Percentiles rank a stretch among this genome's conserved stretches.
phyloP scores from a whole-genome alignment of 2,329 filamentous ascomycete species.

The Karstenula rhodostoma region DNA sequence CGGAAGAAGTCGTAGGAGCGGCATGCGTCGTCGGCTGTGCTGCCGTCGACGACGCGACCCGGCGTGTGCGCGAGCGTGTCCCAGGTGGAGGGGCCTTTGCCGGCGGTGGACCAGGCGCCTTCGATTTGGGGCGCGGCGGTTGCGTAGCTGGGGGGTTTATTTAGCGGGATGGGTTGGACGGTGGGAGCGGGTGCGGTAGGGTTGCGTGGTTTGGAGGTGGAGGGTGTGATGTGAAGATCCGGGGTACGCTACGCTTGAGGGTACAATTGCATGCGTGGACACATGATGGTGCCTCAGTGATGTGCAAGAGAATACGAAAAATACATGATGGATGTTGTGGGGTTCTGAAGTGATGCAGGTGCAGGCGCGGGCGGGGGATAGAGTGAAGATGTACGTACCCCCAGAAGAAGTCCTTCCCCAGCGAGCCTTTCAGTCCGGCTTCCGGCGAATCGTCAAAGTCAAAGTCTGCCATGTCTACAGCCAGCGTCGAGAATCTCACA shows the following conservation, averaged over 20 bases:
- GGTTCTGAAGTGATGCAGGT: no score
- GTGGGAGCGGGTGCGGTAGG: no score
- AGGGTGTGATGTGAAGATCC: no score
- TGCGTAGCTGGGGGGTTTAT: slow-evolving; percentile 35
- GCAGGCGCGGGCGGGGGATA: no score
- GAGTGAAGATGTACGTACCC: no score
- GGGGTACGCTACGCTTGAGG: no score
- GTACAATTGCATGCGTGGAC: no score
- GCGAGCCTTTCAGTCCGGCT: slow-evolving; percentile 20
- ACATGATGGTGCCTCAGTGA: no score
- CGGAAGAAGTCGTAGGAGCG: slow-evolving; percentile 51
- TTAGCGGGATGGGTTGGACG: no score
- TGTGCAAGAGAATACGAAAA: no score
- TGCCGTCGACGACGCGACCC: slow-evolving; percentile 51
- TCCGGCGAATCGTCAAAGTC: slow-evolving; percentile 18
- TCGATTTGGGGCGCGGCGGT: slow-evolving; percentile 56
- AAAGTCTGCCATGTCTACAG: not conserved
- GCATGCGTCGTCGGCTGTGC: slow-evolving; percentile 41
- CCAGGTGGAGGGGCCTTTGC: slow-evolving; percentile 55
- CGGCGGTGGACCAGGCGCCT: slow-evolving; percentile 54
- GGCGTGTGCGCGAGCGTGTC: slow-evolving; percentile 53
- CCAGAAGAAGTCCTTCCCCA: slow-evolving; percentile 52
- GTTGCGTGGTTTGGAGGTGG: not conserved
- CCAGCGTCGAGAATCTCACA: not conserved
- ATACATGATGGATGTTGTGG: no score